These are phyloP conservation scores for Trapa incisa DNA, from an alignment of 345 rosid genomes.

Conservation along the genomic window DNA sequence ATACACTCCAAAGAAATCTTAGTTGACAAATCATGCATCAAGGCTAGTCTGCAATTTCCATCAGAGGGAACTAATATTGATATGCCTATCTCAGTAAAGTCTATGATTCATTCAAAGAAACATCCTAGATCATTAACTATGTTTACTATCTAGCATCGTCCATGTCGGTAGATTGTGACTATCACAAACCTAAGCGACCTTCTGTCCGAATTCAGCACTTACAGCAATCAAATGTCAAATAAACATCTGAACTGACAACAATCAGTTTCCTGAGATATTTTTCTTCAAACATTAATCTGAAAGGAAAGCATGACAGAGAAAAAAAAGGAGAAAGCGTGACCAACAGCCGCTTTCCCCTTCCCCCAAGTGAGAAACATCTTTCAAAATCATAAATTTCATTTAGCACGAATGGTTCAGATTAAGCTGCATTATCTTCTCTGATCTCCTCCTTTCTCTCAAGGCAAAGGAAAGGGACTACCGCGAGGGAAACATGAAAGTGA, in stretches of 20 bases:
- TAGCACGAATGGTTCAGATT: not conserved
- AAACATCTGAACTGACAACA: too few species aligned
- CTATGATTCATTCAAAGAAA: not conserved
- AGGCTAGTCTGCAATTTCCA: not conserved
- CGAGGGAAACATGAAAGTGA: too few species aligned
- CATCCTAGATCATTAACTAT: not conserved
- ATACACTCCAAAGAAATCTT: not conserved
- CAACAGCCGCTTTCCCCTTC: not conserved
- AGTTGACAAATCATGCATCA: not conserved
- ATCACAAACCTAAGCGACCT: not conserved
- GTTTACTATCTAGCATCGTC: too few species aligned
- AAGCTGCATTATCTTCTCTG: too few species aligned
- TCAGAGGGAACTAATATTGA: not conserved
- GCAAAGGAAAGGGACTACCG: too few species aligned
- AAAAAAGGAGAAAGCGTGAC: not conserved
- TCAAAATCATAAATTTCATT: not conserved
- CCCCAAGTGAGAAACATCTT: not conserved
- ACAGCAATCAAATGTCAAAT: not conserved
- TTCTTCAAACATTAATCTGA: not conserved
- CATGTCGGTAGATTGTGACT: too few species aligned
- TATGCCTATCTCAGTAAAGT: constrained; percentile 3
- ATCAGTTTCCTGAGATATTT: not conserved
- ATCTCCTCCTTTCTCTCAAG: too few species aligned
- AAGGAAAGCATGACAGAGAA: not conserved
- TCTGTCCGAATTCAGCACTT: not conserved